Conservation (phyloP, 441 rosid genomes). For the Metrosideros polymorpha region DNA sequence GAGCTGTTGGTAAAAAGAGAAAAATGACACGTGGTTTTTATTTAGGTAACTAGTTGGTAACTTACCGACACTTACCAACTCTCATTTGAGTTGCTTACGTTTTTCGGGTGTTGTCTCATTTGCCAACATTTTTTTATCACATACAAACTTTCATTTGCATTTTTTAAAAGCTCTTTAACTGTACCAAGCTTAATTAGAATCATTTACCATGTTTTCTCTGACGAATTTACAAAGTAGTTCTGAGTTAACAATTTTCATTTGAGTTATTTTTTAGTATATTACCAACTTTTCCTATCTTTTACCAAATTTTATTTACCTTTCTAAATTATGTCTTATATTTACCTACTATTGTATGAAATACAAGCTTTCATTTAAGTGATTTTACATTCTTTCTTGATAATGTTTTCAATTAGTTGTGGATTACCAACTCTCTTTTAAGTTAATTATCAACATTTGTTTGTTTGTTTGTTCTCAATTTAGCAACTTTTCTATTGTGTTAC, state of each 20-base stretch:
- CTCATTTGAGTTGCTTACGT: background rate
- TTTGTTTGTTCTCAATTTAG: too few relatives aligned
- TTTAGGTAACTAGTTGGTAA: background rate
- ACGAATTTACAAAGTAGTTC: background rate
- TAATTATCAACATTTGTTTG: too few relatives aligned
- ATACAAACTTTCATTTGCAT: background rate
- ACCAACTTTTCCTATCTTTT: too few relatives aligned
- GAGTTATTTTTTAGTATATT: background rate
- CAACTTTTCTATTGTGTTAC: too few relatives aligned
- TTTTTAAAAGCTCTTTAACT: background rate
- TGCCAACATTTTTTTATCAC: background rate
- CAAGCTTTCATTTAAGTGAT: too few relatives aligned
- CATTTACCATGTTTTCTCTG: background rate
- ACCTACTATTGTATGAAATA: too few relatives aligned
- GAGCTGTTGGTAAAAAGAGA: background rate
- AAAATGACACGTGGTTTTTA: background rate
- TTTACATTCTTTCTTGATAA: too few relatives aligned
- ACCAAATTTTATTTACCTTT: too few relatives aligned
- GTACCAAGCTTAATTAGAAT: background rate
- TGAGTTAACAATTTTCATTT: background rate
- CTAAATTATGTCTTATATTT: too few relatives aligned
- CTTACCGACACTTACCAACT: background rate
- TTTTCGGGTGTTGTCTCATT: background rate
- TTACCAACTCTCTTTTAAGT: too few relatives aligned
- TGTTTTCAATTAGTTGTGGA: too few relatives aligned